A percentile compares a stretch with the other conserved stretches of the same genome.
phyloP scores from a whole-genome alignment of 441 rosid genomes.

The Brassica hybrid region DNA sequence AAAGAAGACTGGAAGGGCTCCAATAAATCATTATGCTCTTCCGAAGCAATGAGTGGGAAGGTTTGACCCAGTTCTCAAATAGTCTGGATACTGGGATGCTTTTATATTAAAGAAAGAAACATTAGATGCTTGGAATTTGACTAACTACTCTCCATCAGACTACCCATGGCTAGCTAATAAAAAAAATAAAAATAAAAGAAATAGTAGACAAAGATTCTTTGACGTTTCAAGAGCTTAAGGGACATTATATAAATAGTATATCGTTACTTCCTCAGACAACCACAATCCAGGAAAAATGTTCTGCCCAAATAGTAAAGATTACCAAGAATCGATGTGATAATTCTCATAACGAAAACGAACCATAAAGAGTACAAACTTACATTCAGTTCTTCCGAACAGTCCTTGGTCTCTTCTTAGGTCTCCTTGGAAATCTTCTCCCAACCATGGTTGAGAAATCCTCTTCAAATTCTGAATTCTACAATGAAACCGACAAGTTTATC shows the following conservation, averaged over 20 bases:
- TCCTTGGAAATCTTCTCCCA: neutral
- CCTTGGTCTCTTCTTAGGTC: neutral
- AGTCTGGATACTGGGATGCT: neutral
- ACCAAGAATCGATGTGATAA: too few species aligned
- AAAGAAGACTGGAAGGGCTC: too few species aligned
- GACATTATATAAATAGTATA: too few species aligned
- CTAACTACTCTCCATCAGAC: neutral
- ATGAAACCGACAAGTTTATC: too few species aligned
- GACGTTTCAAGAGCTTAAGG: too few species aligned
- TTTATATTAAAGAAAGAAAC: neutral
- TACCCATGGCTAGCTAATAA: neutral
- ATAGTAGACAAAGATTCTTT: too few species aligned
- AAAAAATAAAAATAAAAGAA: too few species aligned
- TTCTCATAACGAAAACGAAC: neutral
- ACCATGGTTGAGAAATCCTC: neutral
- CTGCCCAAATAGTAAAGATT: too few species aligned
- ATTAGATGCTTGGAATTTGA: neutral
- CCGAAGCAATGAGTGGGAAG: too few species aligned
- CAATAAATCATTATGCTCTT: neutral
- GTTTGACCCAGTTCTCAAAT: neutral
- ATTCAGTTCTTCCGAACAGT: neutral
- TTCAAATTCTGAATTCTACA: too few species aligned
- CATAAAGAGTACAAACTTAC: neutral
- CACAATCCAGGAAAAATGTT: too few species aligned
- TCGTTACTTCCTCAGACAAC: too few species aligned